Base-by-base conservation (phyloP, 495 filamentous ascomycete species). In the Penicillium canescens region DNA sequence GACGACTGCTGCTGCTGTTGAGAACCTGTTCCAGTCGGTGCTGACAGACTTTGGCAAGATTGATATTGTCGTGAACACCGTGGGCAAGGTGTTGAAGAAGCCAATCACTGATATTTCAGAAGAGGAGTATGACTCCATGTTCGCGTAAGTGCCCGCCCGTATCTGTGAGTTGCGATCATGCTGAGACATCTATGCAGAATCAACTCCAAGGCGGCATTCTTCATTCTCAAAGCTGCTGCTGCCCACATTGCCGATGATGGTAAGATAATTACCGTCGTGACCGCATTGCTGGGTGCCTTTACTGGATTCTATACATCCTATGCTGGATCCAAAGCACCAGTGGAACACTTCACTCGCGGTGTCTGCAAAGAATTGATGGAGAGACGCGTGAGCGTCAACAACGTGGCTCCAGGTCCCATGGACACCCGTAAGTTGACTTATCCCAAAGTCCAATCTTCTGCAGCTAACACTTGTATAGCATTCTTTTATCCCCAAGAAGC, bases 71-170 rank as follows among this genome's bases (percentile, higher is more conserved):
- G 18, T 18, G 18, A 18, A 18, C 18, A 18, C 18, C 18, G 18
- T 18, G 18, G 18, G 18, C 18, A 18, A 18, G 18, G 18, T 18
- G 18, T 1, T 18, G 18, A 18, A 18, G 51, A 74, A 82, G 62
- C 73, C 78, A 0, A 79, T 81, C 26, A 73, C 72, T 4, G 71
- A 73, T 46, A 75, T 81, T 57, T 60, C 18, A 18, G 18, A 82
- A 57, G 72, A 73, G 41, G 69, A 75, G 8, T 81, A 79, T 67
- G 80, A 82, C 61, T 42, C 57, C 1, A 75, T 73, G 65, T 75
- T 73, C 57, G 70, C 65, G 65, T 68, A 66, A 50, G 65, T 58
- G 12, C 10, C 1, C 13, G 41, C 26, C 14, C 9, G 3, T 26
- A 6, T 12, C 18, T 23, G 18, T 18, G 18, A 1, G 18, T 18